Conservation (phyloP, 2,329 filamentous ascomycete species). For the Penicillium sp. region DNA sequence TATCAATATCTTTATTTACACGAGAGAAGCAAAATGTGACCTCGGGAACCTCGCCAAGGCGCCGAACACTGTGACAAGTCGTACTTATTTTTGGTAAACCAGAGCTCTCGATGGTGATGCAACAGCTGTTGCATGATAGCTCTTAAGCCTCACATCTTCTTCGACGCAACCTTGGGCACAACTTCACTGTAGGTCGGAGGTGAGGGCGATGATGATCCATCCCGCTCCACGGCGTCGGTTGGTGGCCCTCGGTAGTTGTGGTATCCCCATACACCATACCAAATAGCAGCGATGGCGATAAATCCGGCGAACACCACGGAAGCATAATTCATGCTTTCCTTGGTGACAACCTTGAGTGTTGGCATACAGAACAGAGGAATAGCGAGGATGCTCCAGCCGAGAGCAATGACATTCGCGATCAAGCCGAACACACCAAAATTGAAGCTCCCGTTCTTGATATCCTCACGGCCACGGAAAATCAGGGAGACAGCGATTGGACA, state of each 20-base stretch:
- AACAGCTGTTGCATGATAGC: too few relatives aligned
- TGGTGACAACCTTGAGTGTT: conserved; percentile 60
- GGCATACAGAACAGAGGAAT: conserved; percentile 67
- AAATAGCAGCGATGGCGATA: conserved; percentile 59
- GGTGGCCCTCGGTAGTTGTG: conserved; percentile 52
- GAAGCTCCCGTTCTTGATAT: conserved; percentile 48
- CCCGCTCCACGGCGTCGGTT: conserved; percentile 26
- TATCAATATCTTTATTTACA: too few relatives aligned
- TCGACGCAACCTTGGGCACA: neutral
- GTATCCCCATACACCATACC: conserved; percentile 71
- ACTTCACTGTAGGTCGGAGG: conserved; percentile 1
- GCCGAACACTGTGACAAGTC: too few relatives aligned
- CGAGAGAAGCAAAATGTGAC: too few relatives aligned
- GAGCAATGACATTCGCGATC: conserved; percentile 64
- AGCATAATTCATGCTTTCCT: conserved; percentile 69
- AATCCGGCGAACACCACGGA: conserved; percentile 73
- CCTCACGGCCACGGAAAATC: conserved; percentile 57
- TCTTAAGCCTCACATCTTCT: neutral
- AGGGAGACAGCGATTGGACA: conserved; percentile 67
- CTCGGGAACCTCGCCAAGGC: too few relatives aligned
- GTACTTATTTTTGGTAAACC: too few relatives aligned
- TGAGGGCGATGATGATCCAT: conserved; percentile 1
- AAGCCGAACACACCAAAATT: conserved; percentile 63
- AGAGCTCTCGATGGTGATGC: too few relatives aligned
- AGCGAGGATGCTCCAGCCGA: conserved; percentile 66